Conservation (phyloP, 2,329 filamentous ascomycete species). For the Penicillium sp. region DNA sequence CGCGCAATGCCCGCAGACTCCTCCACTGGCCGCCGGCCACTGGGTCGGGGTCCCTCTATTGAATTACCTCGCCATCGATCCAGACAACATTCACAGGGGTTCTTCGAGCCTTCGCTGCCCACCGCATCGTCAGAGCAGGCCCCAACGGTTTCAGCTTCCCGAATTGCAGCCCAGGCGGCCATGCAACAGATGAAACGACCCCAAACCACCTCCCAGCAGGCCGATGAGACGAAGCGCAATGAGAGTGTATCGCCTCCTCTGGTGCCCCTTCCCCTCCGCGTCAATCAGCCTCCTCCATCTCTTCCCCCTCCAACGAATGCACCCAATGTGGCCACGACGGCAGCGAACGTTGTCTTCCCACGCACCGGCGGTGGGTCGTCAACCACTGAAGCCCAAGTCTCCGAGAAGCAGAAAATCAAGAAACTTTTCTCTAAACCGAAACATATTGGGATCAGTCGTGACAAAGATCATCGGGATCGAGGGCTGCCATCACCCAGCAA, state of each 20-base stretch:
- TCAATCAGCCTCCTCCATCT: conserved; percentile 17
- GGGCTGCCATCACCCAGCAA: conserved; percentile 56
- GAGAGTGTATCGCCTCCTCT: conserved; percentile 34
- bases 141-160: conserved; percentile 50
- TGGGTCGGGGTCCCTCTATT: conserved; percentile 32
- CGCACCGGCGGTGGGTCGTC: conserved; percentile 35
- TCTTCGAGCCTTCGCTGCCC: conserved; percentile 60
- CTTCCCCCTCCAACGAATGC: conserved; percentile 7
- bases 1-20: conserved; percentile 38
- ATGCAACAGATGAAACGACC: conserved; percentile 58
- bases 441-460: conserved; percentile 56
- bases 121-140: conserved; percentile 46
- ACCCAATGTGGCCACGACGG: conserved; percentile 52
- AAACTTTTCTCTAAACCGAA: conserved; percentile 65
- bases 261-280: conserved; percentile 22
- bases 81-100: conserved; percentile 57
- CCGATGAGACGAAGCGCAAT: conserved; percentile 34
- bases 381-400: conserved; percentile 27
- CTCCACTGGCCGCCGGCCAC: conserved; percentile 30
- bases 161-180: conserved; percentile 61
- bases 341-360: conserved; percentile 58
- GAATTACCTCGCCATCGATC: conserved; percentile 40
- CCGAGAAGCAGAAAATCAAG: conserved; percentile 57
- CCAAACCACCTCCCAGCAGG: conserved; percentile 43
- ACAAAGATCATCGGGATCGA: conserved; percentile 50